phyloP scores from a whole-genome alignment of 805 yeast genomes.

The Scheffersomyces spartinae region DNA sequence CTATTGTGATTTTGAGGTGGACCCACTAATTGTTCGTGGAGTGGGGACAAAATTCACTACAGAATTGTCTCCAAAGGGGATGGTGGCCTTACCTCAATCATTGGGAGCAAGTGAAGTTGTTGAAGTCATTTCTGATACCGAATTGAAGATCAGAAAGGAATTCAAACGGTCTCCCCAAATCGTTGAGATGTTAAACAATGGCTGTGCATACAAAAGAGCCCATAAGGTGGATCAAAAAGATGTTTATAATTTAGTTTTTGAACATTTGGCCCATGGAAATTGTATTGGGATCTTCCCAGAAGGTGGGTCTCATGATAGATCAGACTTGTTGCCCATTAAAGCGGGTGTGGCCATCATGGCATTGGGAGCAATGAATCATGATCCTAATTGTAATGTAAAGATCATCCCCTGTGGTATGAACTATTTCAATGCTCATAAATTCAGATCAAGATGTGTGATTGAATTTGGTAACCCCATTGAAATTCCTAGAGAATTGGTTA shows the following conservation, averaged over 20 bases:
- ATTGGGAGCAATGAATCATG: slow-evolving; percentile 75
- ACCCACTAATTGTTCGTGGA: slow-evolving; percentile 51
- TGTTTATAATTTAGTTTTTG: slow-evolving; percentile 77
- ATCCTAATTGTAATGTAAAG: slow-evolving; percentile 66
- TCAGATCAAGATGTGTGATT: slow-evolving; percentile 88
- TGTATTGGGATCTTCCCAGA: slow-evolving; percentile 94
- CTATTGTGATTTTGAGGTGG: slow-evolving; percentile 35
- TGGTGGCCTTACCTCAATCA: slow-evolving; percentile 66
- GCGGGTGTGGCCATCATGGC: slow-evolving; percentile 99
- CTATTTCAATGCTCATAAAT: slow-evolving; percentile 91
- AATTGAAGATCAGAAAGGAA: slow-evolving; percentile 55
- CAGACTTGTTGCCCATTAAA: slow-evolving; percentile 82
- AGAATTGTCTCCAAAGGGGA: slow-evolving; percentile 53
- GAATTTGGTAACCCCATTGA: slow-evolving; percentile 88
- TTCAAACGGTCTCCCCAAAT: slow-evolving; percentile 43
- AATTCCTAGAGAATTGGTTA: slow-evolving; percentile 42
- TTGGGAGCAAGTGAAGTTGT: slow-evolving; percentile 66
- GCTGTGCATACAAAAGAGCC: slow-evolving; percentile 59
- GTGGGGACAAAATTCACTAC: slow-evolving; percentile 51
- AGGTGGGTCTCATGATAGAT: slow-evolving; percentile 96
- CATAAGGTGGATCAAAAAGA: slow-evolving; percentile 74
- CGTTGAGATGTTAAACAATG: slow-evolving; percentile 32
- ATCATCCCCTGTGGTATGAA: slow-evolving; percentile 97
- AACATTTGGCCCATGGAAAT: slow-evolving; percentile 67
- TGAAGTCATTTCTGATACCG: slow-evolving; percentile 61